These are phyloP conservation scores for Macroventuria anomochaeta DNA, from an alignment of 2,329 filamentous ascomycete genomes.

Conservation along the genomic window DNA sequence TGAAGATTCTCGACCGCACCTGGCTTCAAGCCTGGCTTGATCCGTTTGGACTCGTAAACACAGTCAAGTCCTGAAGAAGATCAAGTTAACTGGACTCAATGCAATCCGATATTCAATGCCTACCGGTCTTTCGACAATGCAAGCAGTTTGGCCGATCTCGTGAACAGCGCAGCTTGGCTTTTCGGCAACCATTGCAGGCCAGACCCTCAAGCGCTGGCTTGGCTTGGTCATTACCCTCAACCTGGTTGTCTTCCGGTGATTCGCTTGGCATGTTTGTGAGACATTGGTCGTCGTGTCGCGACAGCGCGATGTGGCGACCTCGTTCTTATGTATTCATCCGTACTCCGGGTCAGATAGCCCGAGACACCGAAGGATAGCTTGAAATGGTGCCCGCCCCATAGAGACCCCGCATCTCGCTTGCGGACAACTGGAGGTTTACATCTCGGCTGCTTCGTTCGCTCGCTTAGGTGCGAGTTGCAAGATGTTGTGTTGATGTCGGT, in stretches of 20 bases:
- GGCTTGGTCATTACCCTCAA: slow-evolving; percentile 4
- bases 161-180: slow-evolving; percentile 27
- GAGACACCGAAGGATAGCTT: slow-evolving; percentile 1
- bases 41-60: slow-evolving; percentile 25
- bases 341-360: slow-evolving; percentile 13
- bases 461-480: too few species aligned
- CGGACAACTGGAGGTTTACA: not conserved
- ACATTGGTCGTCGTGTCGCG: not conserved
- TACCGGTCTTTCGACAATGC: slow-evolving; percentile 30
- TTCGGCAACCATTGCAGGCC: slow-evolving; percentile 28
- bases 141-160: slow-evolving; percentile 22
- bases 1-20: slow-evolving; percentile 31
- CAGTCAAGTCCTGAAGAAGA: slow-evolving; percentile 19
- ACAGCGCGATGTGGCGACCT: not conserved
- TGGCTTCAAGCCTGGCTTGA: slow-evolving; percentile 25
- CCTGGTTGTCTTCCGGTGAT: slow-evolving; percentile 7
- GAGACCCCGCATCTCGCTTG: slow-evolving; percentile 9
- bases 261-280: slow-evolving; percentile 15
- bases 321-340: slow-evolving; percentile 17
- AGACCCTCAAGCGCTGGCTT: slow-evolving; percentile 13
- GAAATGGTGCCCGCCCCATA: not conserved
- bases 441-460: not conserved
- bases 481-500: too few species aligned
- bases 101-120: not conserved
- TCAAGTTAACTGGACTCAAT: not conserved